Conservation (phyloP, 352 stramenopile species). For the Phytophthora europaea region DNA sequence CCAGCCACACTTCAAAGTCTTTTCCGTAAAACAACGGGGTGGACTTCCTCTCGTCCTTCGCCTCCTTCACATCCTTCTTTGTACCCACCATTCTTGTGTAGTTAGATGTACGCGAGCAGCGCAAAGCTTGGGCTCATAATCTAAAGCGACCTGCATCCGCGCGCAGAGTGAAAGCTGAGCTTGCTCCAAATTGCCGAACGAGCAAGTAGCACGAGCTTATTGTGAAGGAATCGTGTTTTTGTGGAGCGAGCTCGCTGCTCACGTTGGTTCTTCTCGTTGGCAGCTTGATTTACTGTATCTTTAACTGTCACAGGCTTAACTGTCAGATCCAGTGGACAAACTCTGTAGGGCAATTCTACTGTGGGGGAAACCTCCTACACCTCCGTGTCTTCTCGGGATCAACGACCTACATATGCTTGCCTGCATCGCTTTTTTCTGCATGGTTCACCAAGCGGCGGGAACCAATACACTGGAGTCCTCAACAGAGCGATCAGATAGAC, state of each 20-base stretch:
- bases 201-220: background rate
- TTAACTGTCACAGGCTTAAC: background rate
- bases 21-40: conserved; percentile 8
- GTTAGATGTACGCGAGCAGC: background rate
- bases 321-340: background rate
- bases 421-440: background rate
- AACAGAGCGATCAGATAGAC: too few relatives aligned
- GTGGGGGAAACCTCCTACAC: background rate
- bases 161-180: background rate
- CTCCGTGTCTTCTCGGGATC: background rate
- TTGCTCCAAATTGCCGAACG: too few relatives aligned
- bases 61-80: background rate
- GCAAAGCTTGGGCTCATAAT: conserved; percentile 2
- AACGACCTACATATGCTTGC: background rate
- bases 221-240: background rate
- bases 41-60: background rate
- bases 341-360: background rate
- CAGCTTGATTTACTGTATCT: background rate
- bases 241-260: background rate
- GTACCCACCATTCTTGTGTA: background rate
- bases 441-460: background rate
- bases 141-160: background rate
- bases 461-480: background rate
- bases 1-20: conserved; percentile 5
- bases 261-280: background rate